Evolutionary conservation across 2,329 filamentous ascomycete species (phyloP), one percentile per base, ranked within the genome.

Genomic region (Macrophomina tecta): DNA sequence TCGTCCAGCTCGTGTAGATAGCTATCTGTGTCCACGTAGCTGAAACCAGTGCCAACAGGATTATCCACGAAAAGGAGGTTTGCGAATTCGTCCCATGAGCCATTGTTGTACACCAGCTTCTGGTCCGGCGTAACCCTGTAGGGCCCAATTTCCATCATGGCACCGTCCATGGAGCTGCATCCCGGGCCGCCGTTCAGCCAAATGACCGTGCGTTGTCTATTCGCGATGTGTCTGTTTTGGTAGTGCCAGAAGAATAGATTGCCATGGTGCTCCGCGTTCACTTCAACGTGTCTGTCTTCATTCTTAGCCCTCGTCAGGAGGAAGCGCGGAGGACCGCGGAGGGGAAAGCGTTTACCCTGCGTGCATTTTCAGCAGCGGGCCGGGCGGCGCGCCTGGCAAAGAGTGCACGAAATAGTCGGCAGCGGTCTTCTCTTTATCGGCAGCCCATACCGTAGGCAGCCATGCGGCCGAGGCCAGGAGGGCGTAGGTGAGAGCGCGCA

Each of bases 211-310:
- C 95, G 88, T 78, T 95, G 92, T 73, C 87, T 88, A 77, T 98
- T 92, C 67, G 93, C 94, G 72, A 99, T 97, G 78, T 99, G 95
- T 72, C 92, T 87, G 77, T 98, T 98, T 77, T 97, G 89, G 77
- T 92, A 97, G 75, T 97, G 92, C 95, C 95, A 99, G 84, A 99
- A 99, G 84, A 98, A 99, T 18, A 99, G 82, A 79, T 98, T 97
- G 72, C 93, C 94, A 77, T 98, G 93, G 77, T 91, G 87, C 71
- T 93, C 89, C 23, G 91, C 87, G 40, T 89, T 91, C 74, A 99
- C 86, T 81, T 98, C 94, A 78, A 99, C 90, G 82, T 99, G 95
- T 65, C 93, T 97, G 76, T 61, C 16, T 8, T 46, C 45, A 48
- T 18, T 32, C 32, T 62, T 49, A 62, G 58, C 58, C 52, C n/a